Evolutionary conservation across 2,329 filamentous ascomycete species (phyloP).

Genomic region (Cryphonectria japonica): DNA sequence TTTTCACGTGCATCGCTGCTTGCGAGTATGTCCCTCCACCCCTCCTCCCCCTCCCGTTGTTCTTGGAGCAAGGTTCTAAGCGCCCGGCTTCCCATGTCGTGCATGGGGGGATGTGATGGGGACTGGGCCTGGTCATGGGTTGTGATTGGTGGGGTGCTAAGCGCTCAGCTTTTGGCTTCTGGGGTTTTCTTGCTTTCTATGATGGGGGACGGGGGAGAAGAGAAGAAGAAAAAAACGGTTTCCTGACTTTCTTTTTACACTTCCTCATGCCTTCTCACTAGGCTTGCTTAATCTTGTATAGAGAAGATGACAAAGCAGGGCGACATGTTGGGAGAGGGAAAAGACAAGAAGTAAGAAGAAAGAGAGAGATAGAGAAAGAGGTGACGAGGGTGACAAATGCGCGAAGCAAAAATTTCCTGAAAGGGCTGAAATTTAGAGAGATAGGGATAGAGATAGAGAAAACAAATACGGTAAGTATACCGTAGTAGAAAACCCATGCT

Average conservation of each 20-base stretch:
- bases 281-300: neutral
- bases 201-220: no score
- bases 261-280: neutral
- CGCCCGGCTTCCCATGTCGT: slow-evolving; percentile 30
- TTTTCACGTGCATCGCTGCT: neutral
- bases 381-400: neutral
- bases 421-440: neutral
- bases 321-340: neutral
- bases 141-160: slow-evolving; percentile 16
- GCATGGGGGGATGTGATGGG: slow-evolving; percentile 11
- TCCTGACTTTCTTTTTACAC: neutral
- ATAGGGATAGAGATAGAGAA: neutral
- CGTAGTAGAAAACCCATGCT: neutral
- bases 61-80: slow-evolving; percentile 17
- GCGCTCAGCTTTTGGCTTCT: slow-evolving; percentile 12
- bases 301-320: no score
- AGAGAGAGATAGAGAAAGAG: neutral
- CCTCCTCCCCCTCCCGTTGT: neutral
- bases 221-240: no score
- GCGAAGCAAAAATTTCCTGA: neutral
- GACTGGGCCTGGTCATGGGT: neutral
- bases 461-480: neutral
- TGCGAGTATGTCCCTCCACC: neutral
- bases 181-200: no score
- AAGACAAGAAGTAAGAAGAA: neutral